These are phyloP conservation scores for Fusarium sp. DNA, from an alignment of 2,329 filamentous ascomycete genomes.

Conservation along the genomic window DNA sequence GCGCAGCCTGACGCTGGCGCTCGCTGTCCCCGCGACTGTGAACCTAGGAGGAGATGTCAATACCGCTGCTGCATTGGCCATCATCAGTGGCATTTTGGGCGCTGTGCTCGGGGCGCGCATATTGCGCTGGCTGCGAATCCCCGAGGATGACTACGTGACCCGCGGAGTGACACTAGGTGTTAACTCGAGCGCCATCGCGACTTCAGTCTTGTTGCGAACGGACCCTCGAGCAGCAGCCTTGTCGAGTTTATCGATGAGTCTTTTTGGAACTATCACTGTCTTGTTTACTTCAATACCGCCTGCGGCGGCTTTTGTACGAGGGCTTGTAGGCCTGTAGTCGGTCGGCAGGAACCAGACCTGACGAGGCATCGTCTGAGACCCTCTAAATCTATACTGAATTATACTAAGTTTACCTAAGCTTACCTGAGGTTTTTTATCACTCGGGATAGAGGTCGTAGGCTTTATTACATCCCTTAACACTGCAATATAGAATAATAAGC, in stretches of 20 bases:
- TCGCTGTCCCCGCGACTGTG: slow-evolving; percentile 65
- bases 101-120: slow-evolving; percentile 63
- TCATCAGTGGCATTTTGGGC: slow-evolving; percentile 68
- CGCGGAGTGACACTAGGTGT: slow-evolving; percentile 69
- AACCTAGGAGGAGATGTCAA: slow-evolving; percentile 67
- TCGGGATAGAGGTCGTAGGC: no score
- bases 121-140: slow-evolving; percentile 60
- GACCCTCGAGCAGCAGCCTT: slow-evolving; percentile 68
- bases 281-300: slow-evolving; percentile 66
- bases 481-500: no score
- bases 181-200: slow-evolving; percentile 68
- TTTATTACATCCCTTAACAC: no score
- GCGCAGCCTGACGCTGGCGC: slow-evolving; percentile 66
- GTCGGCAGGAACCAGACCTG: neutral
- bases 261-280: slow-evolving; percentile 68
- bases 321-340: slow-evolving; percentile 56
- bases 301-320: slow-evolving; percentile 58
- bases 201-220: slow-evolving; percentile 63
- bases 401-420: no score
- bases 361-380: no score
- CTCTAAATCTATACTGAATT: no score
- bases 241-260: slow-evolving; percentile 67
- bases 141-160: slow-evolving; percentile 71
- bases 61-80: slow-evolving; percentile 64
- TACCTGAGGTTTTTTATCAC: no score